Conservation (phyloP, 2,329 filamentous ascomycete genomes). For the Penicillium frequentans region DNA sequence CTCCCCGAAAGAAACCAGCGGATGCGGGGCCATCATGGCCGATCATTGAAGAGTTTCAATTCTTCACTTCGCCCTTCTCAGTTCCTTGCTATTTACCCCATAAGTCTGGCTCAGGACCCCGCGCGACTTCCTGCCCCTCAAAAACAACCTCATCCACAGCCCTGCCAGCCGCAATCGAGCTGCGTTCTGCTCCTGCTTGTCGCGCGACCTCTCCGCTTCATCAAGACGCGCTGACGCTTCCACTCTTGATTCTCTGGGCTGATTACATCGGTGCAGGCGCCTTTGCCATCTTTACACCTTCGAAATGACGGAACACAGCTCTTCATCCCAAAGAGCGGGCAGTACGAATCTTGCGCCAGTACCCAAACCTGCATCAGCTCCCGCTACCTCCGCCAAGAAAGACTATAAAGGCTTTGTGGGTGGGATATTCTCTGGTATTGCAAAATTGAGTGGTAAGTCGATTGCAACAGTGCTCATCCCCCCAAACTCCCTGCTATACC, state of each 20-base stretch:
- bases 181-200: background rate
- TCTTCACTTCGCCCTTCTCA: constrained; percentile 7
- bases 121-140: background rate
- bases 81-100: constrained; percentile 1
- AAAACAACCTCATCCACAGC: background rate
- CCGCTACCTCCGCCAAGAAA: constrained; percentile 24
- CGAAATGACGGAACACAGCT: constrained; percentile 4
- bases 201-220: background rate
- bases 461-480: background rate
- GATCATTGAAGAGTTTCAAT: constrained; percentile 10
- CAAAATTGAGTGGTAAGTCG: constrained; percentile 75
- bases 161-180: background rate
- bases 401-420: constrained; percentile 97
- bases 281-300: constrained; percentile 1
- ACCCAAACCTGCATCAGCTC: constrained; percentile 4
- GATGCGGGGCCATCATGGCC: constrained; percentile 15
- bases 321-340: background rate
- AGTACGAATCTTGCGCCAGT: constrained; percentile 12
- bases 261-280: constrained; percentile 22
- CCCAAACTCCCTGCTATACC: background rate
- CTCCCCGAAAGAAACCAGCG: constrained; percentile 21
- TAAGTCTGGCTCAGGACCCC: background rate
- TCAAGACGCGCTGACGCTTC: background rate
- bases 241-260: background rate
- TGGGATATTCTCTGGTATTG: constrained; percentile 91